Base-by-base conservation (phyloP, 2,329 filamentous ascomycete species). In the Colletotrichum orbiculare region DNA sequence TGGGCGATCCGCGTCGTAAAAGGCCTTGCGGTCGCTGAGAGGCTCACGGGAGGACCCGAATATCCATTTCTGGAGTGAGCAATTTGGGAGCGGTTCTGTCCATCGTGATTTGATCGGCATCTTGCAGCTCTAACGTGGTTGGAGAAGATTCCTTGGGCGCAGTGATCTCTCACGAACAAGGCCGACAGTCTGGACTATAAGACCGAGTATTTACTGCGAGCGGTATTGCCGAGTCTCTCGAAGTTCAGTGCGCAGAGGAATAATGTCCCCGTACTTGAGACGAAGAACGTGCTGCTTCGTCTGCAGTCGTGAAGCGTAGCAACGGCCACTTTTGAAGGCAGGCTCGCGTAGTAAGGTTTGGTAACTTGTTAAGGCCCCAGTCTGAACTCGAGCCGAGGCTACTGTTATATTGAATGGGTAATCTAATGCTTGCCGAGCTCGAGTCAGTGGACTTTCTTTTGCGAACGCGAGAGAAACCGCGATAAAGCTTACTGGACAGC, bases 1-100 rank as follows among this genome's bases (percentile, higher is more conserved):
- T 1, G 92, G 90, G 1, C 84, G 80, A 41, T 87, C 83, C 8
- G 91, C 86, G 70, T 94, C 91, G 55, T 92, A 81, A 70, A 89
- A 87, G 41, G 79, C 77, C 57, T 79, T 77, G 49, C 73, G 76
- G 53, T 84, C 77, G 2, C 78, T 70, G 6, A 87, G 75, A 7
- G 78, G 73, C 6, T 72, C 79, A 43, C 74, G 79, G 1, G 80
- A 77, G 2, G 83, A 82, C 15, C 80, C 83, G 60, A 88, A 87
- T 8, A 87, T 81, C 81, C 84, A 87, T 75, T 81, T 79, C 68
- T 83, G 85, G 41, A 88, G 74, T 2, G 85, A 86, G 72, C 80
- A 81, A 39, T 75, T 75, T 38, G 82, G 82, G 41, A 86, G 73
- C 1, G 77, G 73, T 48, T 74, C 72, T 8, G 72, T 71, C 79